A percentile compares a stretch with the other conserved stretches of the same genome.
Evolutionary conservation across 495 filamentous ascomycete species (phyloP).

Genomic region (Penicillium parvum): DNA sequence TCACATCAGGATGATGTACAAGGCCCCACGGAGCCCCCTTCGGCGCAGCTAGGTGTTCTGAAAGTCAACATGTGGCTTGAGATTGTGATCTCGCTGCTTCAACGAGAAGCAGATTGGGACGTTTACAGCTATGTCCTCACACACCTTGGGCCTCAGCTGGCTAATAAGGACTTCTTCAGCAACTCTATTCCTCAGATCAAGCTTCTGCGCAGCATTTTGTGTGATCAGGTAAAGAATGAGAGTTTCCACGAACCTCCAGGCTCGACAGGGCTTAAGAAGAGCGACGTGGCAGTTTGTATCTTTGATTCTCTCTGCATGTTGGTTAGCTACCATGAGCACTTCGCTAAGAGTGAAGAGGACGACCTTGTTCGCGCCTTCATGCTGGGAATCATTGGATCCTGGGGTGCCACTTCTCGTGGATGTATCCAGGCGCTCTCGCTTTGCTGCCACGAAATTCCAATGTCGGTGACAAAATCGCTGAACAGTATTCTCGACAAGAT

Average conservation of each 20-base stretch:
- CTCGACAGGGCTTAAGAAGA: constrained; percentile 72
- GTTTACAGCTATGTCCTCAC: constrained; percentile 86
- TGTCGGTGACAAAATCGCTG: constrained; percentile 74
- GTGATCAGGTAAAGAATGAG: constrained; percentile 72
- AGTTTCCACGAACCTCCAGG: constrained; percentile 71
- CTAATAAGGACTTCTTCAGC: constrained; percentile 81
- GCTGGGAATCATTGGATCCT: constrained; percentile 69
- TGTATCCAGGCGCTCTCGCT: constrained; percentile 93
- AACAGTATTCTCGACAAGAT: constrained; percentile 83
- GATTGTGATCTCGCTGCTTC: constrained; percentile 64
- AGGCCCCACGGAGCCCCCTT: constrained; percentile 20
- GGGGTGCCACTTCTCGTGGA: constrained; percentile 79
- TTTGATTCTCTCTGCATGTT: constrained; percentile 81
- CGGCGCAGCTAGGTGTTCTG: constrained; percentile 37
- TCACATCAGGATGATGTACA: constrained; percentile 17
- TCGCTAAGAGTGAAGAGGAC: constrained; percentile 80
- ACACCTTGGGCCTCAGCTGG: constrained; percentile 81
- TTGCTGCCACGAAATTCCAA: constrained; percentile 88
- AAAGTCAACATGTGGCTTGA: constrained; percentile 75
- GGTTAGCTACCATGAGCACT: constrained; percentile 80
- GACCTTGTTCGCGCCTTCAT: constrained; percentile 83
- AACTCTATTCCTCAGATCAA: constrained; percentile 68
- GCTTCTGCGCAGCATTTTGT: constrained; percentile 69
- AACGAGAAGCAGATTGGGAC: constrained; percentile 84
- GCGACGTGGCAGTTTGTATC: constrained; percentile 82